phyloP scores from a whole-genome alignment of 176 grass and related monocot genomes.

The Triticum dicoccoides region DNA sequence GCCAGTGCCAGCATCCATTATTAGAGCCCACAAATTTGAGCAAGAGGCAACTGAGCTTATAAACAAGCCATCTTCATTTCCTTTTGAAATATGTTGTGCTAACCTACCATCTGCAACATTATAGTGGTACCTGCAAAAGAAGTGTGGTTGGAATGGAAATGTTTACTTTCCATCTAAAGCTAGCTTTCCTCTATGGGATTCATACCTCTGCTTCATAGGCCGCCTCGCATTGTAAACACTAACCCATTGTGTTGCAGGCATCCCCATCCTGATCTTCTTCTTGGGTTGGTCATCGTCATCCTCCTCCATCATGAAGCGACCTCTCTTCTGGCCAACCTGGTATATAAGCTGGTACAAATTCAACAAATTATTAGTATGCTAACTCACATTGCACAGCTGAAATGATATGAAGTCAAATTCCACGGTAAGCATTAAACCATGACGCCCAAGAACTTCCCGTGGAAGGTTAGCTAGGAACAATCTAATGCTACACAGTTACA shows the following conservation, averaged over 20 bases:
- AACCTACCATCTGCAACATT: conserved; percentile 84
- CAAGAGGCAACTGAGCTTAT: conserved; percentile 89
- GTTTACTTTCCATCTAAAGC: conserved; percentile 24
- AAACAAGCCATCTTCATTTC: conserved; percentile 89
- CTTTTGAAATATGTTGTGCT: conserved; percentile 75
- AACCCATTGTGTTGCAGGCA: conserved; percentile 93
- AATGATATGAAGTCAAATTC: not conserved
- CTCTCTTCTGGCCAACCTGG: conserved; percentile 94
- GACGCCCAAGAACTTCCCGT: not conserved
- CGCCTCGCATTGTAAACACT: conserved; percentile 89
- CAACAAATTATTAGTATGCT: conserved; percentile 21
- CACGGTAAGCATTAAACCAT: conserved; percentile 1
- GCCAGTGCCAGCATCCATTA: conserved; percentile 97
- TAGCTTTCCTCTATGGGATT: not conserved
- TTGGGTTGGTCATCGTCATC: conserved; percentile 91
- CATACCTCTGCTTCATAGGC: conserved; percentile 93
- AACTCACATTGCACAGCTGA: not conserved
- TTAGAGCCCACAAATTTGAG: conserved; percentile 89
- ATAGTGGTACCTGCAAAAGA: conserved; percentile 83
- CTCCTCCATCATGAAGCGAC: conserved; percentile 77
- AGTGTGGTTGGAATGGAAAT: conserved; percentile 3
- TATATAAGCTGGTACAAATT: conserved; percentile 64
- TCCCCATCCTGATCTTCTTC: conserved; percentile 90
- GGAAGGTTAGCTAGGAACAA: not conserved
- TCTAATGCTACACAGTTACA: not conserved